Evolutionary conservation across 192 early-diverging fungal genomes (phyloP).

Genomic region (Martensiomyces pterosporus): DNA sequence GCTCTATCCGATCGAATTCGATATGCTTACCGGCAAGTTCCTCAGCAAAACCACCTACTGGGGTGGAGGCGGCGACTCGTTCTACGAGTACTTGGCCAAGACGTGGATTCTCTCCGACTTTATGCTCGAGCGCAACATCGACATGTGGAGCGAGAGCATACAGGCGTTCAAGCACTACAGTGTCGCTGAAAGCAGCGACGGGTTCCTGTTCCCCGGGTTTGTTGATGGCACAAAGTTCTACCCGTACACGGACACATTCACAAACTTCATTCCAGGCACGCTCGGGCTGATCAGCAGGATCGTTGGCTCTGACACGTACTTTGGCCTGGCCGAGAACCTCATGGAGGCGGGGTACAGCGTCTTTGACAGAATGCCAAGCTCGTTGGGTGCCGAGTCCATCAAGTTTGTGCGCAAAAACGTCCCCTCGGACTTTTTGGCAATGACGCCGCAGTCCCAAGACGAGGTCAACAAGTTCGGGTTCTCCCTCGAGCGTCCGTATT

Average conservation of each 20-base stretch:
- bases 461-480: conserved; percentile 32
- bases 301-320: conserved; percentile 38
- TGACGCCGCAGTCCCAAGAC: not conserved
- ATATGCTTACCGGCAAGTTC: conserved; percentile 33
- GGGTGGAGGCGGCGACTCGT: conserved; percentile 86
- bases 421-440: conserved; percentile 25
- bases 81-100: conserved; percentile 93
- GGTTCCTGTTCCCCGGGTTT: conserved; percentile 32
- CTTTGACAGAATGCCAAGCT: conserved; percentile 35
- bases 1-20: conserved; percentile 34
- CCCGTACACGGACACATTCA: conserved; percentile 43
- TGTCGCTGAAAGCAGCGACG: conserved; percentile 30
- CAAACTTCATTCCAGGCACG: conserved; percentile 47
- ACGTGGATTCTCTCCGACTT: conserved; percentile 75
- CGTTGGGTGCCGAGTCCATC: conserved; percentile 39
- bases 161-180: conserved; percentile 27
- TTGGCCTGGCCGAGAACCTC: conserved; percentile 30
- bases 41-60: conserved; percentile 43
- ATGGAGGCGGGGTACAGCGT: conserved; percentile 40
- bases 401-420: conserved; percentile 43
- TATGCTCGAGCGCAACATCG: conserved; percentile 46
- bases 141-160: conserved; percentile 49
- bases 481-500: conserved; percentile 31
- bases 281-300: conserved; percentile 41
- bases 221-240: conserved; percentile 43